Base-by-base conservation (phyloP, 768 basidiomycete genomes). In the Pleurotus sapidus region DNA sequence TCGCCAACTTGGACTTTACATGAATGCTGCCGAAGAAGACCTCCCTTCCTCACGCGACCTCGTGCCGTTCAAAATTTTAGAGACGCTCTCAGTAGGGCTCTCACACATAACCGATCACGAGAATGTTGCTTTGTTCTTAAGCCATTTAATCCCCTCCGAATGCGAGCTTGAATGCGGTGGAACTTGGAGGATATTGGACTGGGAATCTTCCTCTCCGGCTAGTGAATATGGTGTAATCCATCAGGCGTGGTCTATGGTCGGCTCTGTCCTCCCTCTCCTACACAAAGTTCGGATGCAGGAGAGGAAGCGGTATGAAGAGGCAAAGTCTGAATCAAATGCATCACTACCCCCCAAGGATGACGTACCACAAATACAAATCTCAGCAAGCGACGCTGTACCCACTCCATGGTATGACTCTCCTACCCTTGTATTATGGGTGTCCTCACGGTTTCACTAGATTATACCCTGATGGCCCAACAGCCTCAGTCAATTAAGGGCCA, bases 101-200 rank as follows among this genome's bases (percentile, higher is more conserved):
- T 85, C 84, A 15, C 67, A 68, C 49, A 75, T 83, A 24, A 47
- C 63, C 1, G 74, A 82, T 12, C 66, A 74, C 4, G 75, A 71
- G 3, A 61, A 75, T 0, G 77, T 80, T 27, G 77, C 84, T 15
- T 71, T 81, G 9, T 85, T 81, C 61, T 72, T 88, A 55, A 80
- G 80, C 61, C 76, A 75, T 17, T 61, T 88, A 3, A 76, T 78
- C 38, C 81, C 84, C 0, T 61, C 73, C 1, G 64, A 65, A 2
- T 83, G 78, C 62, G 49, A 37, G 6, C 39, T 54, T 3, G 51
- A 54, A 24, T 40, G 51, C 6, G 51, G 51, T n/a, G 51, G 51
- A 17, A 54, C 51, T 5, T 54, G 51, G 51, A 54, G 23, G n/a
- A 14, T 24, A 15, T 9, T 54, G 39, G 51, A 54, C 37, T 40